These are phyloP conservation scores for Blastocystis sp. DNA, from an alignment of 352 stramenopile species.

Conservation along the genomic window DNA sequence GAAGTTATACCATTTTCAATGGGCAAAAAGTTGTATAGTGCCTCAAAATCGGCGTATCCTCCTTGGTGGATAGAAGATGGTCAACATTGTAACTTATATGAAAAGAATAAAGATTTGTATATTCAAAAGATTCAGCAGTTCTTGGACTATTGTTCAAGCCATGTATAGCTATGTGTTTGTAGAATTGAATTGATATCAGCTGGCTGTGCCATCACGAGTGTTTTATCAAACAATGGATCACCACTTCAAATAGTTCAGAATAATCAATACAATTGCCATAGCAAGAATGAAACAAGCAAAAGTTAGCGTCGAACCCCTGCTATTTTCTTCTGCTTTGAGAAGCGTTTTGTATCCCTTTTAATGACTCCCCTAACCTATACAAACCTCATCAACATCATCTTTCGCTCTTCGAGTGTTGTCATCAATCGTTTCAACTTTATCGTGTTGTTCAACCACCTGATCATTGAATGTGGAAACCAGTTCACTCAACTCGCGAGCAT, in stretches of 20 bases:
- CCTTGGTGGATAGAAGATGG: slow-evolving; percentile 35
- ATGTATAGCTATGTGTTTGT: neutral
- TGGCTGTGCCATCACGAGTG: too few relatives aligned
- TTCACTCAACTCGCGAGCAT: neutral
- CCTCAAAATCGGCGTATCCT: neutral
- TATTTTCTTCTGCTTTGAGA: slow-evolving; percentile 13
- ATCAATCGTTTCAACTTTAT: slow-evolving; percentile 29
- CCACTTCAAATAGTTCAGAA: slow-evolving; percentile 1
- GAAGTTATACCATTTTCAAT: neutral
- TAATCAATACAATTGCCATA: neutral
- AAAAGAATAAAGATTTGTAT: neutral
- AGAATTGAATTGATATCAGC: neutral
- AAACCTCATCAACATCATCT: slow-evolving; percentile 22
- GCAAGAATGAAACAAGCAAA: neutral
- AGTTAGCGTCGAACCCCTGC: neutral
- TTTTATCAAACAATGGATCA: neutral
- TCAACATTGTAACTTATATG: neutral
- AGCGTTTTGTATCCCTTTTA: neutral
- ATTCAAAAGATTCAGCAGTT: neutral
- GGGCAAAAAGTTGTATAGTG: slow-evolving; percentile 15
- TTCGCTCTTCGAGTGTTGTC: neutral
- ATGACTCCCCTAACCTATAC: neutral
- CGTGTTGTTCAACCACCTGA: slow-evolving; percentile 21
- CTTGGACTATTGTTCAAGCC: slow-evolving; percentile 11
- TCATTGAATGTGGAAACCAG: slow-evolving; percentile 3